Base-by-base conservation (phyloP, 495 filamentous ascomycete genomes). In the Hyaloscypha variabilis region DNA sequence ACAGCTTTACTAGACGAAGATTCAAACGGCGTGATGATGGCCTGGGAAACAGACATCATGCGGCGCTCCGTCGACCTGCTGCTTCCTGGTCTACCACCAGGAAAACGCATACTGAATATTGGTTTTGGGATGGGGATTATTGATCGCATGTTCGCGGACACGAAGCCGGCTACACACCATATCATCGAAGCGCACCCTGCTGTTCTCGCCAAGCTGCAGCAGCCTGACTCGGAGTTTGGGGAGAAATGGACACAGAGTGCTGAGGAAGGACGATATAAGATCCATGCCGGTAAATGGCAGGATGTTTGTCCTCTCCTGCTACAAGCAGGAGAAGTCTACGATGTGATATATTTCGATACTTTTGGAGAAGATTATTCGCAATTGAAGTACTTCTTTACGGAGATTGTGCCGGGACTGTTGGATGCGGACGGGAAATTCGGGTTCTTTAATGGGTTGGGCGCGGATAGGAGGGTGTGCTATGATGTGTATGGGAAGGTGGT, bases 101-200 rank as follows among this genome's bases (percentile, higher is more conserved):
- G 87, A 0, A 82, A 91, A 60, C 82, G 88, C 8, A 86, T 97
- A 2, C 83, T 99, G 17, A 98, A 99, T 71, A 86, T 99, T 60
- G 95, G 95, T 6, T 93, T 97, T 68, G 95, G 95, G 1, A 95
- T 99, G 92, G 95, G 95, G 19, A 98, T 99, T 53, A 87, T 98
- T 39, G 95, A 99, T 70, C 74, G 74, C n/a, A 87, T 92, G 75
- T 90, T 98, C 73, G 89, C 92, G 60, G 81, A 80, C 23, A 86
- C 85, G n/a, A 78, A 75, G 23, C 92, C 93, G 0, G 73, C 82
- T 0, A 73, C 76, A 4, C 94, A 93, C 67, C 92, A 99, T 75
- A 93, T 98, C 68, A 86, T 97, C 73, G 95, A 98, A 78, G 93
- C 96, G 10, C 96, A 99, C 69, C 88, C 91, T 1, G 86, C 85